Base-by-base conservation (phyloP, 768 basidiomycete genomes). In the Agaricus subrufescens region DNA sequence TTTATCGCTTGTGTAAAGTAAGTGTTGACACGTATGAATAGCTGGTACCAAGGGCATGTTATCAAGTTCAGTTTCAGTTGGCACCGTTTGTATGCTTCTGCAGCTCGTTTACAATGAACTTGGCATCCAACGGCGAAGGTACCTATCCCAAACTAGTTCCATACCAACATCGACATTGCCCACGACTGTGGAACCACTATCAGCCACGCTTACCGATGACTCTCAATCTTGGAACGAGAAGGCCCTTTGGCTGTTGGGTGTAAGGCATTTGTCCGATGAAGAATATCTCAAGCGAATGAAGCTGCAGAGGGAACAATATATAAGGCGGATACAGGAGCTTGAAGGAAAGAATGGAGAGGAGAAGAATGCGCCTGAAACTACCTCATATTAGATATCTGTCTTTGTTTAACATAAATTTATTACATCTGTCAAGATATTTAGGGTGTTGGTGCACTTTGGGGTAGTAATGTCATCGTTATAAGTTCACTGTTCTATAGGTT, bases 401-500 rank as follows among this genome's bases (percentile, higher is more conserved):
- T 6, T 11, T 26, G 40, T 40, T 27, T 11, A 34, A 11, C 31
- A 34, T 34, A 8, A 34, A 34, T 34, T 34, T 34, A 34, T n/a
- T 34, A 34, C 31, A 34, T 34, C 11, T 34, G 31, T 34, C 11
- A n/a, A n/a, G n/a, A n/a, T n/a, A n/a, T n/a, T n/a, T n/a, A n/a
- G n/a, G n/a, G n/a, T n/a, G n/a, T n/a, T n/a, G n/a, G n/a, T n/a
- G n/a, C n/a, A n/a, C n/a, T n/a, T n/a, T n/a, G n/a, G n/a, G n/a
- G n/a, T n/a, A n/a, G n/a, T n/a, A n/a, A n/a, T n/a, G n/a, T n/a
- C n/a, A n/a, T n/a, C n/a, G n/a, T n/a, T n/a, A n/a, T n/a, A n/a
- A n/a, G n/a, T n/a, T n/a, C n/a, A n/a, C 58, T 91, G 83, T 71
- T 98, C 96, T 11, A 93, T 92, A 26, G 87, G 89, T 70, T 98